A percentile compares a stretch with the other conserved stretches of the same genome.
phyloP scores from a whole-genome alignment of 768 basidiomycete genomes.

The Tubosaeta sp. region DNA sequence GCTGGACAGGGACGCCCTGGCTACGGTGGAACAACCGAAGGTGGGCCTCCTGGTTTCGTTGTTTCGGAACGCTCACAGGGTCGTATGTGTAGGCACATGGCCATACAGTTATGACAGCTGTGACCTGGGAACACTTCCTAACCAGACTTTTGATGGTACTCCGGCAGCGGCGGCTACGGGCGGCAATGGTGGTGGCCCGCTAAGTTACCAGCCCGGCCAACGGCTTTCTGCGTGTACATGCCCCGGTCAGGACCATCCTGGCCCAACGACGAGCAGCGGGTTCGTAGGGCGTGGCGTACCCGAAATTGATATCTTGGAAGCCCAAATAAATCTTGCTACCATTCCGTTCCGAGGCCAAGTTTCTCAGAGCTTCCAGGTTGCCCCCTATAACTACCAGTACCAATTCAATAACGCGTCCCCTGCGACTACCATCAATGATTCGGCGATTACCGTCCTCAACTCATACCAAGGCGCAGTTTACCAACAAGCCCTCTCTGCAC shows the following conservation, averaged over 20 bases:
- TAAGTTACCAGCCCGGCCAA: conserved; percentile 86
- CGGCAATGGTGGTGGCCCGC: conserved; percentile 40
- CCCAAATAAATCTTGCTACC: conserved; percentile 54
- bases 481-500: conserved; percentile 72
- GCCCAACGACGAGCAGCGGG: conserved; percentile 48
- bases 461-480: conserved; percentile 63
- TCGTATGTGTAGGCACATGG: conserved; percentile 42
- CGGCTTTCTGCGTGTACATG: conserved; percentile 87
- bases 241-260: conserved; percentile 80
- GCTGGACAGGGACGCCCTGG: conserved; percentile 69
- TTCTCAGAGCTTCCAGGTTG: conserved; percentile 77
- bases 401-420: conserved; percentile 51
- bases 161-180: conserved; percentile 60
- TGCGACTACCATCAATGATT: conserved; percentile 51
- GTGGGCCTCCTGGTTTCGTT: conserved; percentile 24
- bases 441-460: conserved; percentile 52
- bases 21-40: conserved; percentile 87
- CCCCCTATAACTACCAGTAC: conserved; percentile 74
- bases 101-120: conserved; percentile 84
- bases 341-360: conserved; percentile 56
- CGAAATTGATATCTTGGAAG: conserved; percentile 91
- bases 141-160: conserved; percentile 64
- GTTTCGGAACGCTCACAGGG: not conserved
- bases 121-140: conserved; percentile 82
- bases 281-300: conserved; percentile 71